Conservation (phyloP, 2,329 filamentous ascomycete species). For the Penicillium sp. region DNA sequence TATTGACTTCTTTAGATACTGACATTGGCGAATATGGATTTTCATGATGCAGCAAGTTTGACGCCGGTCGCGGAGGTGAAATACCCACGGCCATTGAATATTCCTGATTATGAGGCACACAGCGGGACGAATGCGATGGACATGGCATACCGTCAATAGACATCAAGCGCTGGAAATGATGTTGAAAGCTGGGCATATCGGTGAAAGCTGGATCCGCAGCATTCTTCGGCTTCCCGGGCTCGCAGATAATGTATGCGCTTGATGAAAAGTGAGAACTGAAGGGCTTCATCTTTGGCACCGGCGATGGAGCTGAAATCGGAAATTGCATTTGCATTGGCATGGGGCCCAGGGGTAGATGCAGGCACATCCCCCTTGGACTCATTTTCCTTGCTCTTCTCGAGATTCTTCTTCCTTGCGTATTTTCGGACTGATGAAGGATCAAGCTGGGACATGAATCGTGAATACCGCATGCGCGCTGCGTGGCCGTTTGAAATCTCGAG, state of each 20-base stretch:
- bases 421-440: conserved; percentile 37
- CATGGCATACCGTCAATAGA: not conserved
- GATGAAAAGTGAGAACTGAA: conserved; percentile 6
- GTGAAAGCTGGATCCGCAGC: not conserved
- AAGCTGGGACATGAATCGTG: conserved; percentile 54
- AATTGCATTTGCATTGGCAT: not conserved
- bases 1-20: not conserved
- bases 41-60: not conserved
- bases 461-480: conserved; percentile 57
- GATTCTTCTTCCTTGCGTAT: conserved; percentile 30
- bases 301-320: conserved; percentile 6
- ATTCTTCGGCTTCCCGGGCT: conserved; percentile 14
- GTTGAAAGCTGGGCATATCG: conserved; percentile 11
- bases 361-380: conserved; percentile 15
- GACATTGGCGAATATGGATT: not conserved
- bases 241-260: conserved; percentile 25
- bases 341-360: not conserved
- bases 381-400: conserved; percentile 20
- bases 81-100: not conserved
- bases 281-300: conserved; percentile 15
- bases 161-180: conserved; percentile 7
- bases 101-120: not conserved
- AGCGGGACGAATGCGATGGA: conserved; percentile 6
- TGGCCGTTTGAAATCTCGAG: conserved; percentile 56
- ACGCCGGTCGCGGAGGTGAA: not conserved